Evolutionary conservation across 257 asterid species (phyloP), one percentile per base, ranked within the genome.

Genomic region (Salvia hispanica): DNA sequence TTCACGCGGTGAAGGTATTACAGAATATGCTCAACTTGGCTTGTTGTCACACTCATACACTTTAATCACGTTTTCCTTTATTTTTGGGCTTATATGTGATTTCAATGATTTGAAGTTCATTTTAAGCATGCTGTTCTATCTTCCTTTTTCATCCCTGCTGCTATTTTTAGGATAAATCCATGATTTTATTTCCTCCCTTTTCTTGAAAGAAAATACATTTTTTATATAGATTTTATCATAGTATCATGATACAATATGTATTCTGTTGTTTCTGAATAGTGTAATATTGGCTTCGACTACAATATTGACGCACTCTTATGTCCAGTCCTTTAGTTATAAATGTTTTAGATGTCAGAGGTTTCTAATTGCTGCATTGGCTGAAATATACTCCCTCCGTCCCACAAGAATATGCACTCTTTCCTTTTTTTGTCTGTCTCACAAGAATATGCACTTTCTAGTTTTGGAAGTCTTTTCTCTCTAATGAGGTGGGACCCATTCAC

Each of bases 1-100:
- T 81, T 85, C 97, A 39, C 94, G 96, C 8, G 88, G 78, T 69
- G 97, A 90, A 93, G 99, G 96, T 93, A 84, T 70, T n/a, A 15
- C 7, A 34, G 12, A 52, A 59, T 67, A 46, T 52, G 48, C 34
- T 62, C 45, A 44, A 54, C 70, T 46, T 40, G 40, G 63, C n/a
- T n/a, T 31, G 31, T 12, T 40, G 39, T n/a, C 34, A 3, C 53
- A 25, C 39, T n/a, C 34, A 3, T 61, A 25, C 39, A 18, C 46
- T 13, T 56, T 9, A 13, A 28, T 50, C 59, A 44, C 43, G 54
- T 21, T 53, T 69, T 8, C 14, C 31, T 25, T 25, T 25, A 25
- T 25, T 25, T 25, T 25, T 25, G 31, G 31, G 31, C 2, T 25
- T 25, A 25, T 25, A 25, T 25, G 31, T 25, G 31, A 25, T 58